Conservation (phyloP, 768 basidiomycete genomes). For the Tricholoma sp. region DNA sequence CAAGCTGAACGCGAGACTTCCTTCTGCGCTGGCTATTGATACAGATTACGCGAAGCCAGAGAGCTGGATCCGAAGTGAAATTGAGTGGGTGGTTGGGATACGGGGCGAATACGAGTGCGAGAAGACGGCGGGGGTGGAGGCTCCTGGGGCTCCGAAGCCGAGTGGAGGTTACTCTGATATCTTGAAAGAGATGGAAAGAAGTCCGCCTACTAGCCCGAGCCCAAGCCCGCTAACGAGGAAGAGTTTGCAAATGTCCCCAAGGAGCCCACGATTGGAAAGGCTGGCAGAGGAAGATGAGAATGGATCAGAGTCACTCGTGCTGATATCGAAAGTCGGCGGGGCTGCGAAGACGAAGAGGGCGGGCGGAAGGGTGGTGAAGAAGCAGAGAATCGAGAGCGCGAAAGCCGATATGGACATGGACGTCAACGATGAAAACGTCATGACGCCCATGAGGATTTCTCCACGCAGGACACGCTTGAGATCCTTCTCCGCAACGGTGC, state of each 20-base stretch:
- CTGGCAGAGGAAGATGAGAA: conserved; percentile 28
- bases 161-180: conserved; percentile 8
- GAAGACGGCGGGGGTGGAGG: conserved; percentile 9
- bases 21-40: conserved; percentile 45
- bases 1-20: conserved; percentile 53
- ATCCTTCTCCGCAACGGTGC: not conserved
- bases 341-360: conserved; percentile 2
- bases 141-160: conserved; percentile 34
- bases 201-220: conserved; percentile 34
- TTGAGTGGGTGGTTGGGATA: conserved; percentile 62
- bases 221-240: conserved; percentile 22
- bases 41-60: conserved; percentile 31
- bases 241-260: conserved; percentile 10
- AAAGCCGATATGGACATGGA: conserved; percentile 9
- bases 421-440: not conserved
- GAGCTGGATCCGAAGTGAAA: conserved; percentile 42
- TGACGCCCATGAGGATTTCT: conserved; percentile 15
- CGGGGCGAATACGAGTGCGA: conserved; percentile 13
- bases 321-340: not conserved
- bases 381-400: conserved; percentile 17
- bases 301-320: conserved; percentile 1
- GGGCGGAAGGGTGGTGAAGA: conserved; percentile 19
- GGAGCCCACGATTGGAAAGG: conserved; percentile 22
- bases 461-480: conserved; percentile 7
- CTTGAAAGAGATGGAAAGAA: conserved; percentile 12